phyloP scores from a whole-genome alignment of 169 alveolate genomes.

The Eimeria acervulina region DNA sequence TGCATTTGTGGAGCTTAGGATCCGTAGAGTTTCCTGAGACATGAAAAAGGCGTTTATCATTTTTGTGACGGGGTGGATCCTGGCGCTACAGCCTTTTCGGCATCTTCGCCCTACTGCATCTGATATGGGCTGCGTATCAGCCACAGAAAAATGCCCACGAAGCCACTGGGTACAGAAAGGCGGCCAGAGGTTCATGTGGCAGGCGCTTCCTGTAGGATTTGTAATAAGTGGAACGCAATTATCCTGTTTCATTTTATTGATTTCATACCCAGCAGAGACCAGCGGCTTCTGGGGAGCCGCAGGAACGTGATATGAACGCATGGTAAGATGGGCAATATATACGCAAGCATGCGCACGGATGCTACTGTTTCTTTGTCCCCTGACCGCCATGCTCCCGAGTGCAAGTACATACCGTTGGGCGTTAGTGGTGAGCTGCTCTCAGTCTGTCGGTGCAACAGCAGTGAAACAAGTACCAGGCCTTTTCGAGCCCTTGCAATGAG shows the following conservation, averaged over 20 bases:
- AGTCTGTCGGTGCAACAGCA: neutral
- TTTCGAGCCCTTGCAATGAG: neutral
- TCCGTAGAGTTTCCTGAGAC: neutral
- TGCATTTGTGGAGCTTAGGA: neutral
- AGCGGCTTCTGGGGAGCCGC: neutral
- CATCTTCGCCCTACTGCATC: neutral
- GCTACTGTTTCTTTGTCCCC: neutral
- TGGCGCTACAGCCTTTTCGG: neutral
- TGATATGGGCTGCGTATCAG: neutral
- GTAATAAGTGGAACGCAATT: neutral
- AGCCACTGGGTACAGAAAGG: neutral
- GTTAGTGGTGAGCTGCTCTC: neutral
- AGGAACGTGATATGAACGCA: neutral
- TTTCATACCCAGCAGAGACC: neutral
- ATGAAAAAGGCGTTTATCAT: neutral
- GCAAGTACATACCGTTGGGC: neutral
- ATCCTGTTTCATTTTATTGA: neutral
- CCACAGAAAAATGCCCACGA: neutral
- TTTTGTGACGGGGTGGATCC: neutral
- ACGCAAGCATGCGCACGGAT: neutral
- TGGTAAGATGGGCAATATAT: neutral
- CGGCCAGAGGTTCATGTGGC: neutral
- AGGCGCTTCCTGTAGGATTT: neutral
- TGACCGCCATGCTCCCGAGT: neutral
- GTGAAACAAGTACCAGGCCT: conserved; percentile 12